Evolutionary conservation across 2,329 filamentous ascomycete species (phyloP), one percentile per base, ranked within the genome.

Genomic region (Arthrobotrys entomopaga): DNA sequence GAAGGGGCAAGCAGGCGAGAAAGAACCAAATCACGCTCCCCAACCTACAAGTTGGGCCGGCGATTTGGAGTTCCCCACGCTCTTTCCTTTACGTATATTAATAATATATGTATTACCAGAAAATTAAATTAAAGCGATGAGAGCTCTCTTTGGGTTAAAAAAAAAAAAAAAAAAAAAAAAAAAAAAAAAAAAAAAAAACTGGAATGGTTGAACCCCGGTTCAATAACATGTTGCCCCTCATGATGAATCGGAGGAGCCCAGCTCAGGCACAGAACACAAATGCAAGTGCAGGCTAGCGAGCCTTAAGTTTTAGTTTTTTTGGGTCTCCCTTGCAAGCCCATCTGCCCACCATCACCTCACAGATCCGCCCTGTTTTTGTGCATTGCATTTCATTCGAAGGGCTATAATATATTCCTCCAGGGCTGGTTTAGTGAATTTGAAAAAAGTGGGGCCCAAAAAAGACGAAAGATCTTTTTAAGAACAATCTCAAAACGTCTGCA

Each of bases 51-150:
- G n/a, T 34, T 57, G 20, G 8, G 6, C 53, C 53, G 53, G 53
- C 53, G 53, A 57, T 38, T 43, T 40, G 53, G 34, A 42, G 19
- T 42, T 59, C 56, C 56, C 56, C 56, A 59, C 56, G 40, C 56
- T 29, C 48, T 42, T 43, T 10, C 34, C 10, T 19, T 43, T 57
- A 24, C 34, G 34, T 57, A 43, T 43, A 57, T 57, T 57, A 57
- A 38, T 38, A 34, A 40, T n/a, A n/a, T n/a, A n/a, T n/a, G n/a
- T 34, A 34, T 34, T 34, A 34, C 29, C 29, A 34, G 29, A 34
- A 34, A 34, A 34, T 7, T 34, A 34, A 34, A 34, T 34, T 34
- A 34, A 34, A 7, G 29, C n/a, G 3, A 1, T 19, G 24, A 43
- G 53, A 57, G 53, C 53, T 57, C 53, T 56, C 26, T 7, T 16